Evolutionary conservation across 495 filamentous ascomycete species (phyloP).

Genomic region (Rostrohypoxylon terebratum): DNA sequence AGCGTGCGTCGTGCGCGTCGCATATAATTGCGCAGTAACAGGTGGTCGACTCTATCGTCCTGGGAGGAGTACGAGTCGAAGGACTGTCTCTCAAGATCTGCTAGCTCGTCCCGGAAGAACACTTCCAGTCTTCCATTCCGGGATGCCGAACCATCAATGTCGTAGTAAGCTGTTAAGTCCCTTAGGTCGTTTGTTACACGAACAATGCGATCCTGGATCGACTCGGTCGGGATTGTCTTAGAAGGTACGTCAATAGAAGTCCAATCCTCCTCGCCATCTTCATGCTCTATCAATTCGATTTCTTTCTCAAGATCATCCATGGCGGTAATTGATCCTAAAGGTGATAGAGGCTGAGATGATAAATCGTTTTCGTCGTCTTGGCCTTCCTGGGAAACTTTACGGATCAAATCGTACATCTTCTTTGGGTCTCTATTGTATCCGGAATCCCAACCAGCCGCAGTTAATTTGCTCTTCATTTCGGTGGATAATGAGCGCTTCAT

Average conservation of each 20-base stretch:
- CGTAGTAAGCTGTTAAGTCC: conserved; percentile 52
- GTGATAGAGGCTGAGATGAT: conserved; percentile 8
- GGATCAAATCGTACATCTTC: conserved; percentile 42
- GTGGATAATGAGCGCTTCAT: conserved; percentile 34
- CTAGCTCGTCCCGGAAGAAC: conserved; percentile 49
- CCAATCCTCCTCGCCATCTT: conserved; percentile 42
- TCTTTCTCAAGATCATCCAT: conserved; percentile 27
- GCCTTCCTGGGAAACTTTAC: conserved; percentile 24
- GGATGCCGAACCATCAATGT: conserved; percentile 49
- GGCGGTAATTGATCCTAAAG: conserved; percentile 21
- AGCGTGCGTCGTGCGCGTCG: conserved; percentile 50
- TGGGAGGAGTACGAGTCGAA: conserved; percentile 54
- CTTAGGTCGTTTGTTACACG: conserved; percentile 50
- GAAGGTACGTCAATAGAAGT: conserved; percentile 33
- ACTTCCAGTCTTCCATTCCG: conserved; percentile 43
- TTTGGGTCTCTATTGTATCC: conserved; percentile 30
- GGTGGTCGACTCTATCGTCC: conserved; percentile 56
- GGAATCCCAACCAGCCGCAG: conserved; percentile 23
- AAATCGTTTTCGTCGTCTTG: not conserved
- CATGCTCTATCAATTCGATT: conserved; percentile 33
- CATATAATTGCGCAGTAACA: conserved; percentile 58
- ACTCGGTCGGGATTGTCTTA: conserved; percentile 40
- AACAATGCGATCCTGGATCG: conserved; percentile 50
- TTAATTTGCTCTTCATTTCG: conserved; percentile 29
- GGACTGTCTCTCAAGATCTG: conserved; percentile 39